Base-by-base conservation (phyloP, 2,329 filamentous ascomycete species). In the Raffaelea arxii region DNA sequence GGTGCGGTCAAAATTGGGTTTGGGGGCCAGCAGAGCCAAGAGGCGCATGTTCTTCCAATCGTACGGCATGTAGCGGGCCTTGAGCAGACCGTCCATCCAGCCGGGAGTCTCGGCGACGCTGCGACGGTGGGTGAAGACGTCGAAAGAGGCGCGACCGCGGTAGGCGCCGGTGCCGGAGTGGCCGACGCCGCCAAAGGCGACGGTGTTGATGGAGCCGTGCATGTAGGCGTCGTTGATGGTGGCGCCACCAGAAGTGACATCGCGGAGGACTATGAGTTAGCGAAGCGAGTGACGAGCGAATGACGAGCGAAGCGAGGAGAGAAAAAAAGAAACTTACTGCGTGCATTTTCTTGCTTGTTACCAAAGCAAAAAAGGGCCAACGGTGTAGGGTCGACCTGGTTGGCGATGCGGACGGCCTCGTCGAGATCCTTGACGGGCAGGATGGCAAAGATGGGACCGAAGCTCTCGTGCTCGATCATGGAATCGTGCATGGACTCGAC, bases 371-470 rank as follows among this genome's bases (percentile, higher is more conserved):
- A 94, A 39, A 96, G 70, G 10, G 83, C 81, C 36, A 98, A 71
- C 0, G 92, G 90, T 1, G 90, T 96, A 44, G 81, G 75, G 63
- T 94, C 82, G 42, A 96, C 77, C 46, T 77, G 69, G 63, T 94
- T 91, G 51, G 87, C 87, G 53, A 89, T 78, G 35, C 73, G 74
- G 61, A 97, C 89, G 43, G 90, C 91, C 58, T 94, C 79, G 54
- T 94, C 86, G n/a, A 96, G 71, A 55, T 79, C 75, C 53, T 87
- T 77, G 46, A 88, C 83, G 0, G 88, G 76, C 46, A 94, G 68
- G 52, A 97, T 80, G 52, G 86, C 82, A 55, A 94, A 88, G 49
- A 95, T 74, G n/a, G 92, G 92, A 6, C 91, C 92, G 61, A 98
- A 98, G 38, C 82, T 87, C 68, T 98, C 92, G 52, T 94, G 79